phyloP scores from a whole-genome alignment of 495 filamentous ascomycete genomes.

The Tuber indicum region DNA sequence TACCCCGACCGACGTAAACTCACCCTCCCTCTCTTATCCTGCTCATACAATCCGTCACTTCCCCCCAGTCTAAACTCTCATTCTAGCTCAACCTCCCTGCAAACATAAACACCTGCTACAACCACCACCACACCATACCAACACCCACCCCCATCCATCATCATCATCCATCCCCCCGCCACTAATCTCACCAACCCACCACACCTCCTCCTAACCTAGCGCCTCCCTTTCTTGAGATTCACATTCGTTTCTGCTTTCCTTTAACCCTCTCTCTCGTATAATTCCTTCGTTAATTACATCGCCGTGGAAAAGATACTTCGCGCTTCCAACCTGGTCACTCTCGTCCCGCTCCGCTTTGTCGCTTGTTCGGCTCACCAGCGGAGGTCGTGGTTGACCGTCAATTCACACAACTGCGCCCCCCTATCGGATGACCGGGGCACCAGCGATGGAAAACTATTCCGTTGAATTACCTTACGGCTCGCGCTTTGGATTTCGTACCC shows the following conservation, averaged over 20 bases:
- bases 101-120: conserved; percentile 4
- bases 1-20: not conserved
- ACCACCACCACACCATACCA: conserved; percentile 12
- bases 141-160: conserved; percentile 8
- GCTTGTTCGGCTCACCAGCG: conserved; percentile 16
- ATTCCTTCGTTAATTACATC: conserved; percentile 10
- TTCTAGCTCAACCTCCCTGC: conserved; percentile 16
- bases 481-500: conserved; percentile 39
- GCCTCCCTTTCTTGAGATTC: not conserved
- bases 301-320: not conserved
- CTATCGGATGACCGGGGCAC: conserved; percentile 34
- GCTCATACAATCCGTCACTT: conserved; percentile 5
- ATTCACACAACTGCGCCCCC: conserved; percentile 22
- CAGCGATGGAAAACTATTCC: conserved; percentile 32
- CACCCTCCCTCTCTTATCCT: not conserved
- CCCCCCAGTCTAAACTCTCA: conserved; percentile 16
- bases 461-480: conserved; percentile 26
- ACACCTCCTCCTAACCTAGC: not conserved
- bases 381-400: conserved; percentile 32
- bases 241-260: conserved; percentile 5
- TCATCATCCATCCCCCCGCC: conserved; percentile 1
- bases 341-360: not conserved
- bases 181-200: not conserved
- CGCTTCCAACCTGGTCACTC: conserved; percentile 8
- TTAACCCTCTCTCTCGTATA: conserved; percentile 10